Evolutionary conservation across 73 alveolate species (phyloP).

Genomic region (Stentor coeruleus): DNA sequence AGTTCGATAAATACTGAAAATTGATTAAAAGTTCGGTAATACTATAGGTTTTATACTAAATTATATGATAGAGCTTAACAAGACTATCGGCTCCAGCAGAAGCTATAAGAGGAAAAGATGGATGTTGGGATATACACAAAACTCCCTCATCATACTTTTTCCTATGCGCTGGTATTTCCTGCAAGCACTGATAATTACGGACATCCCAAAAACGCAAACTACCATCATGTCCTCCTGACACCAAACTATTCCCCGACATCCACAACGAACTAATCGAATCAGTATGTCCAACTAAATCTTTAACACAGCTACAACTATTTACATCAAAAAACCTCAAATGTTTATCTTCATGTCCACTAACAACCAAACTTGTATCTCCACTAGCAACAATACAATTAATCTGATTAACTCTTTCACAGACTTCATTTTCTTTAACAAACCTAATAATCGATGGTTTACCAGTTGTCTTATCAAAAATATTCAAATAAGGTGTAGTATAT

Average conservation of each 20-base stretch:
- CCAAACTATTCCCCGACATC: slow-evolving; percentile 14
- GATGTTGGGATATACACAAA: slow-evolving; percentile 31
- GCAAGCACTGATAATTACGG: slow-evolving; percentile 28
- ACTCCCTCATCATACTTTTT: slow-evolving; percentile 38
- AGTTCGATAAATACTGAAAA: no score
- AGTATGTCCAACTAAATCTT: slow-evolving; percentile 29
- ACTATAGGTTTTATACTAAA: no score
- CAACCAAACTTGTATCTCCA: neutral
- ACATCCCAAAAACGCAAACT: slow-evolving; percentile 36
- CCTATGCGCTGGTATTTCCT: slow-evolving; percentile 36
- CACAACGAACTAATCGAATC: slow-evolving; percentile 30
- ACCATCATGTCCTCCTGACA: slow-evolving; percentile 30
- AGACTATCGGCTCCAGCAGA: slow-evolving; percentile 43
- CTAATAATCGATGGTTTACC: slow-evolving; percentile 18
- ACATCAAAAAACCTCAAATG: slow-evolving; percentile 39
- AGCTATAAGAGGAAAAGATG: slow-evolving; percentile 31
- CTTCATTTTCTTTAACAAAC: slow-evolving; percentile 20
- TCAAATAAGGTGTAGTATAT: slow-evolving; percentile 7
- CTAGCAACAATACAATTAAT: slow-evolving; percentile 12
- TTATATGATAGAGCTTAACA: slow-evolving; percentile 34
- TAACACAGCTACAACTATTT: neutral
- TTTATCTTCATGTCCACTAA: slow-evolving; percentile 44
- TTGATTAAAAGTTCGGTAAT: no score
- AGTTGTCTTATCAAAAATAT: slow-evolving; percentile 31
- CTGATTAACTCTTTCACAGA: slow-evolving; percentile 15